phyloP scores from a whole-genome alignment of 805 yeast genomes.

The Pachysolen tannophilus region DNA sequence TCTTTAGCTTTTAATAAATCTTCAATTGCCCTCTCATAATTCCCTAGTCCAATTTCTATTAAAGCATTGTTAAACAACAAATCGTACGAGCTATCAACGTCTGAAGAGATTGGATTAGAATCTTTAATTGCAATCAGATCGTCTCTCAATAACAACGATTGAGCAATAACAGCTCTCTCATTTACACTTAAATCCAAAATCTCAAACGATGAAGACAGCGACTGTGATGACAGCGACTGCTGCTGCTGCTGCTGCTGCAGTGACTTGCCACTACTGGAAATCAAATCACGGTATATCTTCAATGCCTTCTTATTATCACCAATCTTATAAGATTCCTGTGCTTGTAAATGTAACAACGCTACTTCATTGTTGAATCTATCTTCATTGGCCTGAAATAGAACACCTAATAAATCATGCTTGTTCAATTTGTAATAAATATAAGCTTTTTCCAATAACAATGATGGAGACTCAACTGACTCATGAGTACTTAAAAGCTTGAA shows the following conservation, averaged over 20 bases:
- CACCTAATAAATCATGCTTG: slow-evolving; percentile 18
- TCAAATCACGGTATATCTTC: slow-evolving; percentile 34
- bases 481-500: slow-evolving; percentile 25
- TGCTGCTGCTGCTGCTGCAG: too few species aligned
- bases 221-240: too few species aligned
- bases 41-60: slow-evolving; percentile 33
- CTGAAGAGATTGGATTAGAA: slow-evolving; percentile 11
- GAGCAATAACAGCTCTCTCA: slow-evolving; percentile 62
- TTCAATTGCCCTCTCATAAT: slow-evolving; percentile 30
- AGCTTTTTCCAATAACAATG: slow-evolving; percentile 41
- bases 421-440: slow-evolving; percentile 51
- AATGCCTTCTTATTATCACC: slow-evolving; percentile 40
- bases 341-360: slow-evolving; percentile 40
- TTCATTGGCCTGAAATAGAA: slow-evolving; percentile 11
- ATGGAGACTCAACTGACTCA: slow-evolving; percentile 28
- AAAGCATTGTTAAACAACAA: slow-evolving; percentile 52
- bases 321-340: slow-evolving; percentile 42
- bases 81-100: slow-evolving; percentile 38
- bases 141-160: slow-evolving; percentile 20
- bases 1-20: slow-evolving; percentile 38
- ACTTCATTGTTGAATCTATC: slow-evolving; percentile 15
- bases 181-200: slow-evolving; percentile 48
- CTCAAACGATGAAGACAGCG: too few species aligned
- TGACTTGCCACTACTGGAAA: slow-evolving; percentile 27
- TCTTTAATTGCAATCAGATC: too few species aligned